Percentiles rank a stretch among this genome's conserved stretches.
These are phyloP conservation scores for Letharia columbiana DNA, from an alignment of 495 filamentous ascomycete species.

Conservation along the genomic window DNA sequence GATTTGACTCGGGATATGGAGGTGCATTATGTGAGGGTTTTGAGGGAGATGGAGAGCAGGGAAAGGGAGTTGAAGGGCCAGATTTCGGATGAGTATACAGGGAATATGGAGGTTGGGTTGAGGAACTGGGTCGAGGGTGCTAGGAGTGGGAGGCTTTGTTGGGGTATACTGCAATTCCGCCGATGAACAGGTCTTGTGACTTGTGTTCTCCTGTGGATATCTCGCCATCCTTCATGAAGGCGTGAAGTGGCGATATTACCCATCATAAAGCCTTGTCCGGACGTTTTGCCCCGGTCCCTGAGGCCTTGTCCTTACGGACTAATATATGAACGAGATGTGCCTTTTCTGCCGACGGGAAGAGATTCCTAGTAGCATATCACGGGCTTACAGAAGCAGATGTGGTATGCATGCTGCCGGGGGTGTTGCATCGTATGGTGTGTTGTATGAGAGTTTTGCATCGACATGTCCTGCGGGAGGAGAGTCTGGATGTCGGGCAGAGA, in stretches of 20 bases:
- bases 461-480: neutral
- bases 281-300: neutral
- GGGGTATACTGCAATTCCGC: constrained; percentile 15
- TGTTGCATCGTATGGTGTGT: too few relatives aligned
- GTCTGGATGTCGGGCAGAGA: neutral
- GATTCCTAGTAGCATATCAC: neutral
- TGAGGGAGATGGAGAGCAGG: constrained; percentile 14
- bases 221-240: too few relatives aligned
- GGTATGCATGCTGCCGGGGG: neutral
- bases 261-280: neutral
- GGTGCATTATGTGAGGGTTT: constrained; percentile 18
- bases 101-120: constrained; percentile 8
- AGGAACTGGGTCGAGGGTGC: constrained; percentile 15
- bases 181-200: neutral
- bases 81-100: constrained; percentile 10
- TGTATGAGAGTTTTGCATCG: neutral
- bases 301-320: neutral
- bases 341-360: neutral
- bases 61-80: constrained; percentile 12
- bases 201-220: too few relatives aligned
- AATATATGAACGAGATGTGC: neutral
- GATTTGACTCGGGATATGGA: constrained; percentile 19
- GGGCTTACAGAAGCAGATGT: neutral
- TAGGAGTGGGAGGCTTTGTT: constrained; percentile 12
- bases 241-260: too few relatives aligned